Evolutionary conservation across 2,329 filamentous ascomycete genomes (phyloP).

Genomic region (Diatrype stigma): DNA sequence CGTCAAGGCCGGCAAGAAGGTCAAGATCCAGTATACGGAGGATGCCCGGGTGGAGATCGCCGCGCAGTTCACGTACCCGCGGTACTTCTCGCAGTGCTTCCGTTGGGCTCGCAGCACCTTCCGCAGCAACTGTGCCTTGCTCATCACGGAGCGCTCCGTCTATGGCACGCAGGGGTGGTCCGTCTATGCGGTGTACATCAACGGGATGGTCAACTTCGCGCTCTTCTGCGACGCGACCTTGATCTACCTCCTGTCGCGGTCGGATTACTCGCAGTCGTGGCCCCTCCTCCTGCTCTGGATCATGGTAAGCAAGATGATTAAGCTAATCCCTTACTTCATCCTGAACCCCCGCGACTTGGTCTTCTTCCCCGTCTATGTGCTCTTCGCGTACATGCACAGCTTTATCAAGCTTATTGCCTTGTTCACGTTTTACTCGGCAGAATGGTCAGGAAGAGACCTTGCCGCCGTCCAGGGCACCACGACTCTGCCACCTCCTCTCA

Average conservation of each 20-base stretch:
- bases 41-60: constrained; percentile 46
- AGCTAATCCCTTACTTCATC: constrained; percentile 49
- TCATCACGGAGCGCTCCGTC: constrained; percentile 34
- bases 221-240: constrained; percentile 46
- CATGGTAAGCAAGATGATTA: constrained; percentile 51
- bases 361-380: constrained; percentile 44
- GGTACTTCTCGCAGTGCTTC: constrained; percentile 49
- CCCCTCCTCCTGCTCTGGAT: constrained; percentile 39
- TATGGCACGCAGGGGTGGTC: constrained; percentile 46
- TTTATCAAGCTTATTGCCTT: constrained; percentile 54
- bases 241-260: constrained; percentile 22
- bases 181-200: constrained; percentile 52
- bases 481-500: neutral
- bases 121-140: constrained; percentile 48
- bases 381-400: constrained; percentile 55
- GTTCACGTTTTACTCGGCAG: constrained; percentile 45
- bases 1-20: constrained; percentile 44
- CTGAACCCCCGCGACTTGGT: constrained; percentile 47
- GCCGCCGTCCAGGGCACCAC: constrained; percentile 3
- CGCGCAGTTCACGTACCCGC: constrained; percentile 44
- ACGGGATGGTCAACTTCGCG: constrained; percentile 52
- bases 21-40: constrained; percentile 49
- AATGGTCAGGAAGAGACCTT: constrained; percentile 39
- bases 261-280: neutral
- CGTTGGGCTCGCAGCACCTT: constrained; percentile 58